These are phyloP conservation scores for Magnaporthiopsis rhizophila DNA, from an alignment of 2,329 filamentous ascomycete species.

Conservation along the genomic window DNA sequence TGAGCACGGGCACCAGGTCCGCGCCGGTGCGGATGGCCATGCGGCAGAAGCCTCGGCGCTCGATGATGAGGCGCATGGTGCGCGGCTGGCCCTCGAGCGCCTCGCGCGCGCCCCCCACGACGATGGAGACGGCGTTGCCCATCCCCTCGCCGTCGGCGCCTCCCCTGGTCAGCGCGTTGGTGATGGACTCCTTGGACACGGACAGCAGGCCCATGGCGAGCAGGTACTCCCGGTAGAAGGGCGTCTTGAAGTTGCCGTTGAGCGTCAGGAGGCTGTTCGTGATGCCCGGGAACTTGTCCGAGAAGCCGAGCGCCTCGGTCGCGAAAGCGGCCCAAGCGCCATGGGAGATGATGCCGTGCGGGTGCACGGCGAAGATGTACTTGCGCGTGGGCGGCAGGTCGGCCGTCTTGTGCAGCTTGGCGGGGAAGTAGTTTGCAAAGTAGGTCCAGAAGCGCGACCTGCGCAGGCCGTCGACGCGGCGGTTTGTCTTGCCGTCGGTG, in stretches of 20 bases:
- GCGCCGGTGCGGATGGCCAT: constrained; percentile 87
- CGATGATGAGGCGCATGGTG: constrained; percentile 68
- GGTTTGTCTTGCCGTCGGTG: constrained; percentile 65
- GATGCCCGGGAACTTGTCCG: constrained; percentile 84
- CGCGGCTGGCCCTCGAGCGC: constrained; percentile 82
- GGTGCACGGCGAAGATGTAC: constrained; percentile 96
- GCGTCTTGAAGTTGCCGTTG: constrained; percentile 92
- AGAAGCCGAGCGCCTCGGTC: constrained; percentile 83
- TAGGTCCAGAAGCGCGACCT: constrained; percentile 72
- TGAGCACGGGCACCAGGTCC: constrained; percentile 84
- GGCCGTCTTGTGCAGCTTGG: constrained; percentile 75
- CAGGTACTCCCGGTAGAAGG: constrained; percentile 91
- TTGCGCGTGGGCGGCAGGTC: constrained; percentile 73
- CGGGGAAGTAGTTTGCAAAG: constrained; percentile 90
- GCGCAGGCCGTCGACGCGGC: constrained; percentile 68
- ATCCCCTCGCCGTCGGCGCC: constrained; percentile 73
- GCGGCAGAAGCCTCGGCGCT: constrained; percentile 84
- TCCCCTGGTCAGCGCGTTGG: constrained; percentile 76
- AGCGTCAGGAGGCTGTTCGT: constrained; percentile 89
- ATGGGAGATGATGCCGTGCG: constrained; percentile 90
- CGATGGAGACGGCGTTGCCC: constrained; percentile 94
- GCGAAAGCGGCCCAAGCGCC: constrained; percentile 90
- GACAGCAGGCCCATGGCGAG: constrained; percentile 79
- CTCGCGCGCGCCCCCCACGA: constrained; percentile 86
- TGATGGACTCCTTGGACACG: constrained; percentile 85